Evolutionary conservation across 495 filamentous ascomycete species (phyloP), one percentile per base, ranked within the genome.

Genomic region (Xylaria curta): DNA sequence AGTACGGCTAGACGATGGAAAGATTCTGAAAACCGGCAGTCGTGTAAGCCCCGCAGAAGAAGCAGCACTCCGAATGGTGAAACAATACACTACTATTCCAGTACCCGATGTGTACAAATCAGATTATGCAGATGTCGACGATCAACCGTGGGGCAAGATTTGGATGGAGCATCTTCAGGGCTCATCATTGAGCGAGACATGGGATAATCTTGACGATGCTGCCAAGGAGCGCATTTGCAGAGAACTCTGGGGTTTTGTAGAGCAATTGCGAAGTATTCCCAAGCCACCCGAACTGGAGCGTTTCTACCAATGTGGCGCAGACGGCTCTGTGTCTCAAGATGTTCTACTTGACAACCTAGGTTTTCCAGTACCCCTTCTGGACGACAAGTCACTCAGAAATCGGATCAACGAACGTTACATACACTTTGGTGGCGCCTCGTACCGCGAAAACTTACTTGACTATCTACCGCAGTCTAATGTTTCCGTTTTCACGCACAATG

Each of bases 321-420:
- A 82, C 70, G 77, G 81, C 69, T 82, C 80, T 67, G 72, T 63
- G 33, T 75, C 75, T 47, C 68, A 56, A 19, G 78, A 82, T 72
- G 74, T 78, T 47, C 58, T 81, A 26, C 66, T 84, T n/a, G n/a
- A n/a, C n/a, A n/a, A n/a, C n/a, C n/a, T n/a, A n/a, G n/a, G n/a
- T n/a, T n/a, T n/a, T n/a, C n/a, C n/a, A n/a, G n/a, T n/a, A n/a
- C n/a, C n/a, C n/a, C n/a, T n/a, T 26, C 53, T 36, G 1, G 81
- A 67, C 40, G 54, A 72, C n/a, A 73, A 76, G 2, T 76, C 81
- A 0, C 26, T 82, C 13, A 80, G 78, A 36, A 60, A 42, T 46
- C 80, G 82, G 9, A 83, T 85, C 17, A 75, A 79, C 67, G 76
- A 82, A 54, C 81, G 81, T 19, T 84, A 86, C 73, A 8, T 82